Evolutionary conservation across 2,329 filamentous ascomycete species (phyloP), one percentile per base, ranked within the genome.

Genomic region (Neofusicoccum cordaticola): DNA sequence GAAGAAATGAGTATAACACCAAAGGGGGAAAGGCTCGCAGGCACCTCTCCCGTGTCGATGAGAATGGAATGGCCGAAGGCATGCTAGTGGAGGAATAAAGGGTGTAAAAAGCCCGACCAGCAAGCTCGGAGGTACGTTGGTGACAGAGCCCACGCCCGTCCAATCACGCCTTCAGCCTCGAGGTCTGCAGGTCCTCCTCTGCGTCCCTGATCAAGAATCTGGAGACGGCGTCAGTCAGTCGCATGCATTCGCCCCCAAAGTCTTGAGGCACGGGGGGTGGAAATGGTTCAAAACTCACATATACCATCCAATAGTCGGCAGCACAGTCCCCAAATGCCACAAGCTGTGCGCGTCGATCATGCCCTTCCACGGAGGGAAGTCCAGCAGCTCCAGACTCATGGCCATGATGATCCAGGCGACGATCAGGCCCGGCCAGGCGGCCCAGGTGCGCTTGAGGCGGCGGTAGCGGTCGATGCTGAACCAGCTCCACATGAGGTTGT

Each of bases 351-450:
- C 95, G 82, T 99, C 95, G 58, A 99, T 79, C 76, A 90, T 88
- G 7, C 92, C 91, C 76, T 86, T 83, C 79, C 91, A 84, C 2
- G 95, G 95, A 62, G 95, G 87, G 72, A 99, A 99, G 77, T 99
- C 95, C 68, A 98, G 86, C 70, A 99, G 77, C 81, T 99, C 95
- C 77, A 99, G 82, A 77, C 94, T 94, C 95, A 99, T 99, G 41
- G 91, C 93, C 74, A 94, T 81, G 71, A 94, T 87, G 70, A 99
- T 85, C 93, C 93, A 97, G 2, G 91, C 90, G 53, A 98, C 94
- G 68, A 94, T 92, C 72, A 97, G 79, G 70, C 92, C 92, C 0
- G 95, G 95, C 91, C 91, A 96, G 64, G 89, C 86, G 31, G 93
- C 88, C 95, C 95, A 99, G 17, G 84, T 78, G 68, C 89, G 86